Evolutionary conservation across 2,329 filamentous ascomycete genomes (phyloP), one percentile per base, ranked within the genome.

Genomic region (Dactylellina cionopaga): DNA sequence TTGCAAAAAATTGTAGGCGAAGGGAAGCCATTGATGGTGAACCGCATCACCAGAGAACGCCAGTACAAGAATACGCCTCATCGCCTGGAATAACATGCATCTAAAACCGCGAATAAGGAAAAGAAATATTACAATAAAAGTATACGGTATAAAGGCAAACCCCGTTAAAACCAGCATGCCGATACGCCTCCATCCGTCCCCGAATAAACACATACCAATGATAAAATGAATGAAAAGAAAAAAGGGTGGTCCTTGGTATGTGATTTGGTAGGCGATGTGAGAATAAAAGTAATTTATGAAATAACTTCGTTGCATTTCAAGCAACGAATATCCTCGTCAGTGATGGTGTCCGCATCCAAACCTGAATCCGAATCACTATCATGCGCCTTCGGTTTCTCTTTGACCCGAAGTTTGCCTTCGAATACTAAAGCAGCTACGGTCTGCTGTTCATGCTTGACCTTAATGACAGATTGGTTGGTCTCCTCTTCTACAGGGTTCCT

Each of bases 251-350:
- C 15, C 27, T n/a, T 41, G 25, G 25, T 43, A 39, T 39, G 35
- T 17, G 13, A 43, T 7, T 5, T 13, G 1, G 13, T n/a, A 31
- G 1, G 11, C 13, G 19, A 19, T 13, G 15, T n/a, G 33, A 19
- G 7, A 22, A 15, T 5, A 43, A 44, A 10, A 13, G n/a, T 9
- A 15, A 11, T 33, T 64, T 25, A 41, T 31, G 22, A 37, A 43
- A 68, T 17, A 10, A 68, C 6, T 25, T 24, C 19, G n/a, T 29
- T 17, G 37, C 63, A 68, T 2, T 47, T 54, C 25, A 68, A 37
- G 19, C 63, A 68, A n/a, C 22, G 25, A 24, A 68, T 68, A 6
- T 59, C 63, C 22, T 68, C 63, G 22, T 68, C 63, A 15, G 46
- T 46, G 10, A 68, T 68, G 2, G 43, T 66, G 43, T 66, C 52